Evolutionary conservation across 345 rosid genomes (phyloP).

Genomic region (Euphorbia tirucalli): DNA sequence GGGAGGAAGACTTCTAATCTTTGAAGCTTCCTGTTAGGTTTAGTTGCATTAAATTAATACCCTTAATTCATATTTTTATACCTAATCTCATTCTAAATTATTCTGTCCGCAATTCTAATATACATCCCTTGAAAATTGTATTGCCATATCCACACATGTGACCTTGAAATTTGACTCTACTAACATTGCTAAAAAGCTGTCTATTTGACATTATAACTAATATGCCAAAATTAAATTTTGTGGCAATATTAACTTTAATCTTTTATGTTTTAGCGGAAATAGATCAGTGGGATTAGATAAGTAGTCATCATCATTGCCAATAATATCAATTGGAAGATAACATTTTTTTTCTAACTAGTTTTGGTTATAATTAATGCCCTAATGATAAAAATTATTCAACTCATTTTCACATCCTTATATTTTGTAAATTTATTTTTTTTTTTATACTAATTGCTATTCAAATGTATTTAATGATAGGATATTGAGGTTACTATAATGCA

Average conservation of each 20-base stretch:
- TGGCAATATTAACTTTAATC: neutral
- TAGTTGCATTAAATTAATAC: neutral
- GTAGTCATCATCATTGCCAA: constrained; percentile 24
- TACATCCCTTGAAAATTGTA: neutral
- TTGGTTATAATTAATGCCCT: constrained; percentile 19
- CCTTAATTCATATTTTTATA: neutral
- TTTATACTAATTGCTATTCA: no score
- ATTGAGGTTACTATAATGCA: no score
- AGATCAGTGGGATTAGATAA: constrained; percentile 8
- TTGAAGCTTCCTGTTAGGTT: neutral
- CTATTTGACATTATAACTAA: neutral
- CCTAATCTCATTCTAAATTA: neutral
- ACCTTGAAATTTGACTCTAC: neutral
- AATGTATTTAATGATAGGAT: no score
- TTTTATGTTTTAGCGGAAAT: constrained; percentile 2
- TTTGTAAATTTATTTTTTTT: no score
- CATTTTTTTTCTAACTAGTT: constrained; percentile 8
- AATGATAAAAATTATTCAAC: neutral
- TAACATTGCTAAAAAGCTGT: neutral
- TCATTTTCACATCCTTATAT: no score
- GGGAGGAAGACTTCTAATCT: neutral
- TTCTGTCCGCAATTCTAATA: neutral
- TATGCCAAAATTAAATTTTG: neutral
- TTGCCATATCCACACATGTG: neutral
- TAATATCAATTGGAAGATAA: constrained; percentile 19